Evolutionary conservation across 2,329 filamentous ascomycete species (phyloP).

Genomic region (Xylaria arbuscula): DNA sequence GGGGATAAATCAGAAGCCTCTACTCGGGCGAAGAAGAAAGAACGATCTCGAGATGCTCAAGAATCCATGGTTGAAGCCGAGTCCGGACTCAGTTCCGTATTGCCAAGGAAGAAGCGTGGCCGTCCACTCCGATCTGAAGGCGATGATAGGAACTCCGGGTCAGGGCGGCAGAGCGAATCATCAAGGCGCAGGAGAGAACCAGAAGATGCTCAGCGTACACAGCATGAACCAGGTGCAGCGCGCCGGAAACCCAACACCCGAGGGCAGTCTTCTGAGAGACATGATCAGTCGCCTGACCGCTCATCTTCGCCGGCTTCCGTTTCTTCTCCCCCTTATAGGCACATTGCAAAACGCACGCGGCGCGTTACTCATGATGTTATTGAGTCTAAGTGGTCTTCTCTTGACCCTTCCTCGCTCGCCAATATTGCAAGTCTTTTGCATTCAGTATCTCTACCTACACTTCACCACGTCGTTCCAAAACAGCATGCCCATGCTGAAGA

Average conservation of each 20-base stretch:
- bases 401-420: conserved; percentile 65
- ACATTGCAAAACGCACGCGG: conserved; percentile 62
- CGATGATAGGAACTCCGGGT: conserved; percentile 32
- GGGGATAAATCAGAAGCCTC: conserved; percentile 20
- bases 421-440: conserved; percentile 67
- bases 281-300: conserved; percentile 34
- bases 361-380: conserved; percentile 72
- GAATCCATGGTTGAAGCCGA: conserved; percentile 30
- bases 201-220: conserved; percentile 24
- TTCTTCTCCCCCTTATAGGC: conserved; percentile 56
- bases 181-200: conserved; percentile 32
- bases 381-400: conserved; percentile 73
- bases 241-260: conserved; percentile 24
- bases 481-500: conserved; percentile 65
- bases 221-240: conserved; percentile 5
- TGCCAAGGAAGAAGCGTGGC: conserved; percentile 38
- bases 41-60: conserved; percentile 43
- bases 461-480: conserved; percentile 64
- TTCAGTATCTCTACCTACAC: conserved; percentile 70
- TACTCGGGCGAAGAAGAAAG: conserved; percentile 18
- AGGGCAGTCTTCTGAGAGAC: conserved; percentile 23
- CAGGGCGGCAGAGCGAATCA: conserved; percentile 27
- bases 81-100: neutral
- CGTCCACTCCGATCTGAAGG: conserved; percentile 38
- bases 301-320: conserved; percentile 46